A percentile compares a stretch with the other conserved stretches of the same genome.
Conservation (phyloP, 495 filamentous ascomycete genomes). For the Aspergillus biplanus region DNA sequence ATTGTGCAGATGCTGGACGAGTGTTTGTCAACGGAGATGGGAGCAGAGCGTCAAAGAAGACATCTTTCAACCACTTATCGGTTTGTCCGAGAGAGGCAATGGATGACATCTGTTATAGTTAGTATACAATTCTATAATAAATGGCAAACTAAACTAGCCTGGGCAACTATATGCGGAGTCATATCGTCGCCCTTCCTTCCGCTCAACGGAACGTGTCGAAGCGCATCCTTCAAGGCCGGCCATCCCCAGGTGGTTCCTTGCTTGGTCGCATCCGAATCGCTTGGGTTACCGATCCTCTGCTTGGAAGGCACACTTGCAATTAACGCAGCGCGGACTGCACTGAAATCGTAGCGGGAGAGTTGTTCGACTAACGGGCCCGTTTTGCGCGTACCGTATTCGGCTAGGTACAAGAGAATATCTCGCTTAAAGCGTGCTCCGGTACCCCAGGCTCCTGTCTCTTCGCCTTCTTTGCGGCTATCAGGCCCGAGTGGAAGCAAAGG, state of each 20-base stretch:
- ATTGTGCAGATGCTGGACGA: conserved; percentile 34
- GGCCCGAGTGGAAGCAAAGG: conserved; percentile 64
- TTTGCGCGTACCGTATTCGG: conserved; percentile 63
- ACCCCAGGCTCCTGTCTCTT: conserved; percentile 42
- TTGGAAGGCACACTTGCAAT: conserved; percentile 76
- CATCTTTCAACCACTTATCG: conserved; percentile 72
- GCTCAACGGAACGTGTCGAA: conserved; percentile 53
- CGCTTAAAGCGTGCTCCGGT: conserved; percentile 73
- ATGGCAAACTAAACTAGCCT: conserved; percentile 41
- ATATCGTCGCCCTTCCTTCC: background rate
- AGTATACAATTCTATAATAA: background rate
- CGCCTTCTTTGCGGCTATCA: conserved; percentile 1
- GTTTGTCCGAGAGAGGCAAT: conserved; percentile 77
- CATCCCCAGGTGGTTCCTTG: conserved; percentile 70
- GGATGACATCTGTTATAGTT: conserved; percentile 62
- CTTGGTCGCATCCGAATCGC: conserved; percentile 18
- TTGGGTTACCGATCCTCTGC: conserved; percentile 45
- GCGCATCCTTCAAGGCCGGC: conserved; percentile 63
- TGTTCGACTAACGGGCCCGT: conserved; percentile 56
- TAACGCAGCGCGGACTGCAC: conserved; percentile 68
- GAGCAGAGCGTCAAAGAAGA: conserved; percentile 63
- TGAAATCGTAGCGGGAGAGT: conserved; percentile 71
- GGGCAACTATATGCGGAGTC: conserved; percentile 65
- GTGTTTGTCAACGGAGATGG: conserved; percentile 19
- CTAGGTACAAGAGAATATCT: conserved; percentile 75